Percentiles rank a stretch among this genome's conserved stretches.
phyloP scores from a whole-genome alignment of 768 basidiomycete genomes.

The Tulasnella sp. region DNA sequence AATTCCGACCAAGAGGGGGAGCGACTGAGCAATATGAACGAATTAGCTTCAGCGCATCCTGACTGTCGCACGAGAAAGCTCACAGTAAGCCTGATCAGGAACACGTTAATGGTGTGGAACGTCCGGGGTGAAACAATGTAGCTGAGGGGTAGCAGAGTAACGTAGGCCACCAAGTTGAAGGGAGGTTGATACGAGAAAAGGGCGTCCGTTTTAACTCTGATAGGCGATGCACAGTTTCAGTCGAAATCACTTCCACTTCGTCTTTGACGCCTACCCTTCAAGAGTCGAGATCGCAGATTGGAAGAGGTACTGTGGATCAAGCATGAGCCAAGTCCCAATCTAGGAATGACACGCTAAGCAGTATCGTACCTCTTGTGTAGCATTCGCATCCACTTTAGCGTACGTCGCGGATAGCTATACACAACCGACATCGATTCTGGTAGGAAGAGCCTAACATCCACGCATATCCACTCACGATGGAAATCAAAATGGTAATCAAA shows the following conservation, averaged over 20 bases:
- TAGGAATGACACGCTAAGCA: background rate
- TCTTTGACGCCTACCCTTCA: slow-evolving; percentile 48
- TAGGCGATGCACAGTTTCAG: slow-evolving; percentile 11
- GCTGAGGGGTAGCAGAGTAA: slow-evolving; percentile 67
- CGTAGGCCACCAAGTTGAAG: slow-evolving; percentile 72
- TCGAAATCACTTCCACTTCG: background rate
- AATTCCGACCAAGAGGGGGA: slow-evolving; percentile 68
- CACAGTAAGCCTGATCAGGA: slow-evolving; percentile 72
- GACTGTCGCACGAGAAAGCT: slow-evolving; percentile 13
- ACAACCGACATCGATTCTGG: background rate
- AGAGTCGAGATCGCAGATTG: slow-evolving; percentile 80
- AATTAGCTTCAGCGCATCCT: background rate
- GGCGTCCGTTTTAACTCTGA: slow-evolving; percentile 76
- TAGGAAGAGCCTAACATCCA: no score
- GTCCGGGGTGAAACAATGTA: slow-evolving; percentile 63
- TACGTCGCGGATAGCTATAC: slow-evolving; percentile 10
- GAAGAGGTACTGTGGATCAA: slow-evolving; percentile 54
- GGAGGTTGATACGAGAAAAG: slow-evolving; percentile 89
- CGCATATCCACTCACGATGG: slow-evolving; percentile 33
- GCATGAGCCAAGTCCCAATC: no score
- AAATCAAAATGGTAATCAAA: slow-evolving; percentile 77
- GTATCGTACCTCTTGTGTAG: slow-evolving; percentile 45
- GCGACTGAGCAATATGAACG: slow-evolving; percentile 33
- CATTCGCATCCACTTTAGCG: slow-evolving; percentile 32
- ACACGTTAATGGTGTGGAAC: slow-evolving; percentile 75